phyloP scores from a whole-genome alignment of 352 stramenopile genomes.

The Globisporangium spinosum region DNA sequence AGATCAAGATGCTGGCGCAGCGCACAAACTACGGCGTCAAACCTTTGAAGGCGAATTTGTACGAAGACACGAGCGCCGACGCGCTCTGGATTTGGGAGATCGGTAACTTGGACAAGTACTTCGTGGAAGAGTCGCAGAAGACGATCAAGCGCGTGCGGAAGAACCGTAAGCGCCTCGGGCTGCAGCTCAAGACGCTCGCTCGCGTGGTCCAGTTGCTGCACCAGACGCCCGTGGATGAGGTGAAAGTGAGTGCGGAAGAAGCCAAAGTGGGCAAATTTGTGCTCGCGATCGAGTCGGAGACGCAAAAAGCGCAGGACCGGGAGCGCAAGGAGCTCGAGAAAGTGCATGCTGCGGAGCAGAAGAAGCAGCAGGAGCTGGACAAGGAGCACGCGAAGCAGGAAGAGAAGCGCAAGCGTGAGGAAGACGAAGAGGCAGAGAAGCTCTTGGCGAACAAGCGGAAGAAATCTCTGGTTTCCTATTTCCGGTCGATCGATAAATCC shows the following conservation, averaged over 20 bases:
- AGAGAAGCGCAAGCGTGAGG: slow-evolving; percentile 57
- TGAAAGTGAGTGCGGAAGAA: slow-evolving; percentile 79
- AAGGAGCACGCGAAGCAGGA: slow-evolving; percentile 56
- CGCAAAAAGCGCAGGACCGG: slow-evolving; percentile 51
- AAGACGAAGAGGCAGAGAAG: slow-evolving; percentile 44
- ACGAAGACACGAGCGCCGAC: slow-evolving; percentile 71
- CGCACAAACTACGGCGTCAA: slow-evolving; percentile 62
- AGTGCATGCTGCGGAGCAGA: slow-evolving; percentile 42
- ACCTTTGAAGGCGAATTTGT: slow-evolving; percentile 69
- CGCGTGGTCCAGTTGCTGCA: slow-evolving; percentile 68
- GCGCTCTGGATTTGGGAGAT: slow-evolving; percentile 86
- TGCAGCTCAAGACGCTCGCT: slow-evolving; percentile 66
- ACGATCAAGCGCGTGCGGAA: slow-evolving; percentile 77
- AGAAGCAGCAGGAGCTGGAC: slow-evolving; percentile 53
- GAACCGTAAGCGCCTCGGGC: slow-evolving; percentile 68
- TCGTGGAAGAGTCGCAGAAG: slow-evolving; percentile 62
- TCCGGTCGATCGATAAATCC: slow-evolving; percentile 42
- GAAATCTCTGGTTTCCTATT: slow-evolving; percentile 66
- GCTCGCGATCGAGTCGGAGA: slow-evolving; percentile 52
- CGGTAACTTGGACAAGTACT: slow-evolving; percentile 68
- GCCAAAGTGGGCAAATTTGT: slow-evolving; percentile 79
- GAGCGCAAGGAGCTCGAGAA: slow-evolving; percentile 65
- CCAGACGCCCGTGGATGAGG: slow-evolving; percentile 63
- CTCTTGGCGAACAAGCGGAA: slow-evolving; percentile 48
- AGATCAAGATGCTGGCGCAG: slow-evolving; percentile 87